Percentiles rank a stretch among this genome's conserved stretches.
Evolutionary conservation across 345 rosid genomes (phyloP).

Genomic region (Leavenworthia alabamica): DNA sequence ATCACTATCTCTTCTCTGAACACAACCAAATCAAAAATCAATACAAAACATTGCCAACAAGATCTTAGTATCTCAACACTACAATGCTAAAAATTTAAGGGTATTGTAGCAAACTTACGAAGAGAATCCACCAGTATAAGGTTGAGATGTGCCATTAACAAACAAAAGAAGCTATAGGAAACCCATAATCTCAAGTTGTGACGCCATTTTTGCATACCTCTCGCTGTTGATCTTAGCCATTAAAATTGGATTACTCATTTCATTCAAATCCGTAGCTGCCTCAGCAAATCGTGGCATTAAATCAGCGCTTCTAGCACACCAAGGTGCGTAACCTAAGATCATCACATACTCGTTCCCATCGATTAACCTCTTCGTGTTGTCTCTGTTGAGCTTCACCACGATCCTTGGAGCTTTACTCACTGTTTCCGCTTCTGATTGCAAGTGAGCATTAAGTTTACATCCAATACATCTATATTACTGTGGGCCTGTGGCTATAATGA

Average conservation of each 20-base stretch:
- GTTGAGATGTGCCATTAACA: too few species aligned
- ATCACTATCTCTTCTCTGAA: too few species aligned
- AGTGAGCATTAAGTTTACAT: too few species aligned
- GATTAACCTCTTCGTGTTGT: conserved; percentile 42
- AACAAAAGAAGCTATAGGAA: too few species aligned
- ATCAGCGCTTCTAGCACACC: conserved; percentile 92
- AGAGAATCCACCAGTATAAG: too few species aligned
- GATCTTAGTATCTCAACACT: too few species aligned
- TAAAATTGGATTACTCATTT: conserved; percentile 48
- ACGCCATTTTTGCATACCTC: conserved; percentile 60
- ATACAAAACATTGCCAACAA: too few species aligned
- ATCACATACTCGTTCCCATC: conserved; percentile 56
- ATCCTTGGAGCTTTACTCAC: conserved; percentile 71
- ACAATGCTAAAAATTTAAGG: too few species aligned
- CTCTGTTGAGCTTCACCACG: conserved; percentile 58
- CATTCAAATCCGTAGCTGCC: conserved; percentile 73
- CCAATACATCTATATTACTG: too few species aligned
- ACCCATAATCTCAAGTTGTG: not conserved
- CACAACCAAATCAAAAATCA: too few species aligned
- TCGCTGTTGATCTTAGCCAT: conserved; percentile 88
- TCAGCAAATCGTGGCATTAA: conserved; percentile 91
- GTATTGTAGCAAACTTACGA: too few species aligned
- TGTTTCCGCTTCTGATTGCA: conserved; percentile 65
- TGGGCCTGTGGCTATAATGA: too few species aligned
- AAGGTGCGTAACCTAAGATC: conserved; percentile 82